These are phyloP conservation scores for Hypoxylon crocopeplum DNA, from an alignment of 495 filamentous ascomycete genomes.

Conservation along the genomic window DNA sequence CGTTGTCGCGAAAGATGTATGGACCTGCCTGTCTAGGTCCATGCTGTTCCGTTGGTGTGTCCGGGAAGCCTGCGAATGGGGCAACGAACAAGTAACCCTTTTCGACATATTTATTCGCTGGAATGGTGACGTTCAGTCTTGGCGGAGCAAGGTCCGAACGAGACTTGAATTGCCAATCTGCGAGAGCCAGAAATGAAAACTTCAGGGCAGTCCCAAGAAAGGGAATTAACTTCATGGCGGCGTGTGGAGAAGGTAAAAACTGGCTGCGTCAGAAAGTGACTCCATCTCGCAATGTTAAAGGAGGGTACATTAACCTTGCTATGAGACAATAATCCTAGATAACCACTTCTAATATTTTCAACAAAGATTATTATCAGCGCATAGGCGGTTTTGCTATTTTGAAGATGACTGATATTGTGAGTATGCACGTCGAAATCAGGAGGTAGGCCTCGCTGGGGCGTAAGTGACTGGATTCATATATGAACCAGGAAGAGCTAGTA, in stretches of 20 bases:
- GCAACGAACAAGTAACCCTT: conserved; percentile 63
- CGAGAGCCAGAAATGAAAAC: conserved; percentile 41
- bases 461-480: too few relatives aligned
- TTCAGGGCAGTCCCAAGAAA: conserved; percentile 34
- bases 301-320: conserved; percentile 66
- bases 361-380: background rate
- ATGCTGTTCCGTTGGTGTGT: conserved; percentile 51
- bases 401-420: too few relatives aligned
- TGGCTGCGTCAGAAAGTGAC: conserved; percentile 52
- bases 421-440: too few relatives aligned
- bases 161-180: conserved; percentile 64
- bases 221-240: conserved; percentile 47
- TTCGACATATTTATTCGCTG: conserved; percentile 54
- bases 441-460: too few relatives aligned
- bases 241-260: conserved; percentile 24
- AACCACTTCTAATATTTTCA: conserved; percentile 22
- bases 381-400: background rate
- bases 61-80: conserved; percentile 57
- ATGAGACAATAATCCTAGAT: conserved; percentile 50
- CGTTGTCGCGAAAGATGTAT: conserved; percentile 62
- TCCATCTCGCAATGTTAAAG: conserved; percentile 42
- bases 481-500: too few relatives aligned
- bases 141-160: conserved; percentile 63
- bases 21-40: conserved; percentile 62
- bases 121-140: conserved; percentile 63